phyloP scores from a whole-genome alignment of 768 basidiomycete genomes.

The Serendipita sp. region DNA sequence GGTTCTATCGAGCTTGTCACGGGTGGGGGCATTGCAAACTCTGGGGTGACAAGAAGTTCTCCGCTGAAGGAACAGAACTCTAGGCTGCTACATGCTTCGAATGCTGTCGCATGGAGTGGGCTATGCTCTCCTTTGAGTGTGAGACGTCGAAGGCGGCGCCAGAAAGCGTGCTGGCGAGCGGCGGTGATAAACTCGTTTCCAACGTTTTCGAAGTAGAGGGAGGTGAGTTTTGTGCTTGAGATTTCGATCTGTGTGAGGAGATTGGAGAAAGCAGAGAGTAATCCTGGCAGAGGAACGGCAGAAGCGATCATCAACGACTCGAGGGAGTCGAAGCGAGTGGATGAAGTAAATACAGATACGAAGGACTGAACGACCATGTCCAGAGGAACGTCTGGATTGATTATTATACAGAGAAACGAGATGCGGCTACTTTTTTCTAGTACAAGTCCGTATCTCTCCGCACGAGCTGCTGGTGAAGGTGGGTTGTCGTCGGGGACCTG shows the following conservation, averaged over 20 bases:
- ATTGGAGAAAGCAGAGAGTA: background rate
- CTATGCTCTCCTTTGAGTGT: background rate
- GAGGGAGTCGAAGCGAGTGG: background rate
- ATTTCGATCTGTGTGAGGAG: background rate
- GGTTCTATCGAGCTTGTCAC: background rate
- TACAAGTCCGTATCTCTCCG: background rate
- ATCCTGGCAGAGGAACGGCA: background rate
- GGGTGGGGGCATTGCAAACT: background rate
- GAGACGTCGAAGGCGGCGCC: background rate
- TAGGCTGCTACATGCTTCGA: background rate
- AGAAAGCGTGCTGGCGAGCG: background rate
- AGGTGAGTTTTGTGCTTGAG: background rate
- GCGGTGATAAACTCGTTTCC: background rate
- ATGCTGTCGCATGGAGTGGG: background rate
- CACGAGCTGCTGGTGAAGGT: background rate
- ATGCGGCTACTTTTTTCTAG: background rate
- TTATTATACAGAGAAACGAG: background rate
- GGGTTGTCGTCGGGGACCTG: background rate
- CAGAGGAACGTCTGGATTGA: background rate
- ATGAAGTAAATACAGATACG: background rate
- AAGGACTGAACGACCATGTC: background rate
- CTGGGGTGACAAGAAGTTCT: background rate
- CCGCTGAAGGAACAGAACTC: background rate
- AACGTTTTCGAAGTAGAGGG: background rate
- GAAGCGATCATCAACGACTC: background rate